Base-by-base conservation (phyloP, 2,329 filamentous ascomycete genomes). In the Cordyceps pruinosa region DNA sequence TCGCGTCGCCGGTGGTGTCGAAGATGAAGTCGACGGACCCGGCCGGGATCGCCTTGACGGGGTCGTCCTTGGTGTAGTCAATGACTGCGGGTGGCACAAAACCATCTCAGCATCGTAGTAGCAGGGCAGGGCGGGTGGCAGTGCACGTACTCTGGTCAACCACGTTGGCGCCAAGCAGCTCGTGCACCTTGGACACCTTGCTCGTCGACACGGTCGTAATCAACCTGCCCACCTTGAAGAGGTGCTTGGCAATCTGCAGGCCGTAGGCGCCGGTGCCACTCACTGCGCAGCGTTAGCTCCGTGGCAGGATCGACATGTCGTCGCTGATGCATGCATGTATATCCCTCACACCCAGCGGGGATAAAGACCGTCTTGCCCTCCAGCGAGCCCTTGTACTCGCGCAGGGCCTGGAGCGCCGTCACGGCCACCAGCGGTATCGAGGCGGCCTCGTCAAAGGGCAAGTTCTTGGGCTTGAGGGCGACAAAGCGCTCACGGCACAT, bases 191-290 rank as follows among this genome's bases (percentile, higher is more conserved):
- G 1, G 67, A 51, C 1, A 77, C 62, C 61, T 77, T 78, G 15
- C 67, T 59, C 1, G 73, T 74, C 1, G 73, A 76, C 1, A 77
- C 68, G 0, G 75, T 77, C 1, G 73, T 77, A 39, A 77, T 74
- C 28, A 77, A 73, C 51, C 73, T 75, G 19, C 67, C 69, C 2
- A 73, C 75, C 1, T 68, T 64, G 59, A 76, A 77, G 2, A 75
- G 68, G 34, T 73, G 69, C 44, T 77, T 77, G 17, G 75, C 74
- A 5, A 78, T 60, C 60, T 77, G 75, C 19, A 73, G 70, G 6
- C 61, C 63, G 45, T 59, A 63, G 6, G 59, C 48, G n/a, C 64
- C 64, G 2, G 64, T 66, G n/a, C 63, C 64, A 41, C 63, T 60
- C 52, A 66, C 61, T 64, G 28, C 5, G 23, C 19, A 19, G 3